Base-by-base conservation (phyloP, 768 basidiomycete species). In the Suillus sp. region DNA sequence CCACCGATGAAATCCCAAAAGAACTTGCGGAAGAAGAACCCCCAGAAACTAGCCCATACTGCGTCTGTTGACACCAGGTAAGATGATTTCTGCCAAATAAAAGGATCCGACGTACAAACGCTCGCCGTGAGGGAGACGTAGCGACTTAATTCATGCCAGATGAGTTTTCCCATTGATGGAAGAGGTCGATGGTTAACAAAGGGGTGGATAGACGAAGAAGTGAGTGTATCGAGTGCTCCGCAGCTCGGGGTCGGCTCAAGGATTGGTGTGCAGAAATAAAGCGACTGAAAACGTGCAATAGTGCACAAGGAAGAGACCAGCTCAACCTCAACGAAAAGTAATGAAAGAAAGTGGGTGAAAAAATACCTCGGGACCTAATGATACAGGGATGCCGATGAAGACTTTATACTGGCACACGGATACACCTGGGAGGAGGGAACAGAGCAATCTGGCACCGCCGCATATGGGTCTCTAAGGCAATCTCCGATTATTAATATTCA, bases 1-100 rank as follows among this genome's bases (percentile, higher is more conserved):
- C 91, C 94, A 64, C 86, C 88, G n/a, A 94, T 78, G 72, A 96
- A 93, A 79, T 96, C 95, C 91, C 92, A 96, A 79, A 96, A 95
- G 84, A 93, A 96, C 79, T 96, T 96, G 76, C 93, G 91, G 78
- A 87, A 95, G 69, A 90, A 79, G 16, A 95, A 74, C 20, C 87
- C 95, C 78, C 85, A 96, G 77, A 91, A 88, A 37, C 84, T 80
- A 16, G 91, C 88, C 93, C 92, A 93, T 13, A 93, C 78, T 62
- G 87, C 84, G 73, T 92, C 92, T 93, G 65, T 59, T 40, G 30
- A 38, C 9, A 62, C 67, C 63, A 66, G 67, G 64, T 61, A 34
- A 63, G 66, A 60, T 34, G 13, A 22, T 22, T 37, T 22, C 10
- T 25, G 38, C 16, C 53, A 63, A 48, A 60, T 66, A 48, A 61